These are phyloP conservation scores for Eucalyptus erythrocorys DNA, from an alignment of 345 rosid species.

Conservation along the genomic window DNA sequence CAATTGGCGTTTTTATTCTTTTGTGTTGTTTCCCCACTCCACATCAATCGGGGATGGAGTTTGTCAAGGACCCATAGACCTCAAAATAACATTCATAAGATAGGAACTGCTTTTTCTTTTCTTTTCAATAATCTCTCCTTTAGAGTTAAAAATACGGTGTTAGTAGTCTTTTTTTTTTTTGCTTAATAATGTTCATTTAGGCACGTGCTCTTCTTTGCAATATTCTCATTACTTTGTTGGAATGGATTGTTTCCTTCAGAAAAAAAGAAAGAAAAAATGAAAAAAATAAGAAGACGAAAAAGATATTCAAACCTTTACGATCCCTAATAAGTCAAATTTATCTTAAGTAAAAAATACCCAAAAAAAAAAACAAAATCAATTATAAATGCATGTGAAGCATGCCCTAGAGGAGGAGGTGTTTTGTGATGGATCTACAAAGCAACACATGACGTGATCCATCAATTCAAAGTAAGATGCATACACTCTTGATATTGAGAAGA, in stretches of 20 bases:
- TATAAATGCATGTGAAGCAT: neutral
- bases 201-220: neutral
- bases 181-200: neutral
- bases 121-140: neutral
- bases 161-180: neutral
- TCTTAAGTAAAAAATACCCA: neutral
- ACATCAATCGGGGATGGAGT: neutral
- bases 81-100: neutral
- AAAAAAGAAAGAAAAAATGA: neutral
- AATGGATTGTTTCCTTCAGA: neutral
- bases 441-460: neutral
- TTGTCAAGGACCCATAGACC: fast-evolving
- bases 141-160: neutral
- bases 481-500: neutral
- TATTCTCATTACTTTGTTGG: neutral
- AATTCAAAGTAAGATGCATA: neutral
- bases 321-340: neutral
- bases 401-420: neutral
- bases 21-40: neutral
- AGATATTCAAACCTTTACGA: neutral
- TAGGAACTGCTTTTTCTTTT: neutral
- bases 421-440: neutral
- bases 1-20: neutral
- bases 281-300: neutral
- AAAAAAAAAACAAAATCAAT: neutral